Evolutionary conservation across 2,329 filamentous ascomycete species (phyloP), one percentile per base, ranked within the genome.

Genomic region (Trichoderma sp.): DNA sequence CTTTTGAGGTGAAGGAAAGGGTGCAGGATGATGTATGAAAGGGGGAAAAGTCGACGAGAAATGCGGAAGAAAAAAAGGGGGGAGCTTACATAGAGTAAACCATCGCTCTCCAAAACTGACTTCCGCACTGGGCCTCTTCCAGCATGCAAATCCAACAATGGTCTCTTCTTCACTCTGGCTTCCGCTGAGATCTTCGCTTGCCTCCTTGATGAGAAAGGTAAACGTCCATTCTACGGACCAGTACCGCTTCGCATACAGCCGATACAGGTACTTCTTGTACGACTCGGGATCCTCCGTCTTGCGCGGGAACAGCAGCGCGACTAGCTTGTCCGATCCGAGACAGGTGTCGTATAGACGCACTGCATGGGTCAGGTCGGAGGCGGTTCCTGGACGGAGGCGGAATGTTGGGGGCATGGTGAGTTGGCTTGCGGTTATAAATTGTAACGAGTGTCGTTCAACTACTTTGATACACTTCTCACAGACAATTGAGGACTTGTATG

Each of bases 181-280:
- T 7, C 65, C 67, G 12, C 12, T 52, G 24, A 14, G 57, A 4
- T 5, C 65, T 7, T 66, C 66, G 10, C 10, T 52, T 28, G 6
- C 64, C 4, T 70, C 64, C 28, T 66, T 69, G 51, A 72, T 70
- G 6, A 73, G 56, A 50, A n/a, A 55, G 19, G 71, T 71, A 19
- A 78, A 71, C 52, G 68, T 43, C 56, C 73, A 78, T 21, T 75
- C 73, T 4, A 70, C 67, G 1, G 72, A 71, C 76, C 76, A 78
- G 65, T 72, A 77, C 30, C 77, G 72, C 21, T 68, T 43, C 54
- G 68, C 64, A 52, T 77, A 77, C 50, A 73, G 69, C 59, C 74
- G 71, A 43, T 63, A 17, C 41, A 75, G 19, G 67, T 70, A 72
- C 2, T 66, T 60, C 21, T 57, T 43, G 14, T 71, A 68, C 21